Conservation (phyloP, 2,329 filamentous ascomycete genomes). For the Fusarium papillatum region DNA sequence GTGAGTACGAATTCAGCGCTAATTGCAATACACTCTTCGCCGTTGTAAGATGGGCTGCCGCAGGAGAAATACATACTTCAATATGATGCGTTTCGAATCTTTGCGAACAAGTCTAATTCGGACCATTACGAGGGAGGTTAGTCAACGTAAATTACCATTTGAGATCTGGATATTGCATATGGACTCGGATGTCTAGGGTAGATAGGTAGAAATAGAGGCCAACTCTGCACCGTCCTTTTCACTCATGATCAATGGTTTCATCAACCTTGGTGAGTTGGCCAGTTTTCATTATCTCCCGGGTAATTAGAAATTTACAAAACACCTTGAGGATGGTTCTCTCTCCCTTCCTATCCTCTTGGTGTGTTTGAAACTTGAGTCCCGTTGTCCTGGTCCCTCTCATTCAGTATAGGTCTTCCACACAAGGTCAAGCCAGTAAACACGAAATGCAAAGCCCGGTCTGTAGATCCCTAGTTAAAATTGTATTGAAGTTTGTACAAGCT, state of each 20-base stretch:
- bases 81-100: too few relatives aligned
- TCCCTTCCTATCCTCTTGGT: background rate
- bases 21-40: too few relatives aligned
- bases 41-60: too few relatives aligned
- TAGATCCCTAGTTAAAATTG: background rate
- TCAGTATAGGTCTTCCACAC: background rate
- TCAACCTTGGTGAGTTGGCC: background rate
- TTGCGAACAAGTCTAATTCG: too few relatives aligned
- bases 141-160: background rate
- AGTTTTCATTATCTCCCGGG: background rate
- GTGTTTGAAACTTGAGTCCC: slow-evolving; percentile 8
- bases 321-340: background rate
- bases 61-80: too few relatives aligned
- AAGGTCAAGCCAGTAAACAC: background rate
- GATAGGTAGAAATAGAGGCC: background rate
- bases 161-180: background rate
- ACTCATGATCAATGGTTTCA: background rate
- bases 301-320: background rate
- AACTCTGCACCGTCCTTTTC: background rate
- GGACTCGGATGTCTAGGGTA: background rate
- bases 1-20: too few relatives aligned
- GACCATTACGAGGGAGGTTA: background rate
- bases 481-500: background rate
- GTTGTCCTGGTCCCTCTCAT: slow-evolving; percentile 19
- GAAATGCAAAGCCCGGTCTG: background rate